Conservation (phyloP, 805 yeast genomes). For the Suhomyces sp. region DNA sequence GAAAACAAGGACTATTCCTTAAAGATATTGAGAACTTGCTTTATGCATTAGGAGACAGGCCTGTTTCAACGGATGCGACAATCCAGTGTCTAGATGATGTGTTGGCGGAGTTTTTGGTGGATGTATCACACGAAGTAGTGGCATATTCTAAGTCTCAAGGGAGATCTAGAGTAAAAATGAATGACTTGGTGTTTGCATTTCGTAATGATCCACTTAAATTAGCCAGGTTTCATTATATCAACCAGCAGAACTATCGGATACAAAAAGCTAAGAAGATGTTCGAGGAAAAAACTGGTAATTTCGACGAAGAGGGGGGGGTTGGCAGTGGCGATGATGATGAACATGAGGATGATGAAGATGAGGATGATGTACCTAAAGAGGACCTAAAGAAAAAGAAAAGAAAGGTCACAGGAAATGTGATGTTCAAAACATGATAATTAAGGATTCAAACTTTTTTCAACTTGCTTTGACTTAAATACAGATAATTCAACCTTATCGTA, state of each 20-base stretch:
- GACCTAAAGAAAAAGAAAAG: constrained; percentile 20
- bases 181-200: constrained; percentile 42
- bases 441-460: too few species aligned
- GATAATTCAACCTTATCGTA: too few species aligned
- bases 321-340: constrained; percentile 9
- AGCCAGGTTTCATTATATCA: constrained; percentile 40
- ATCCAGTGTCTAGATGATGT: constrained; percentile 40
- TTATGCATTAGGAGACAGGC: constrained; percentile 43
- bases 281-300: constrained; percentile 26
- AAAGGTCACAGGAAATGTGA: constrained; percentile 15
- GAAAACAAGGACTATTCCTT: constrained; percentile 37
- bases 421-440: constrained; percentile 5
- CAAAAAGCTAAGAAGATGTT: constrained; percentile 42
- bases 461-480: too few species aligned
- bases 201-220: constrained; percentile 43
- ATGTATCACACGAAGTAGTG: constrained; percentile 32
- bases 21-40: constrained; percentile 43
- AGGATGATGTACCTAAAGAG: constrained; percentile 13
- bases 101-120: constrained; percentile 36
- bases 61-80: constrained; percentile 38
- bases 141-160: constrained; percentile 39
- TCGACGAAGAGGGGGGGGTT: constrained; percentile 7
- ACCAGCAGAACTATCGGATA: constrained; percentile 37
- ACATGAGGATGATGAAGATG: constrained; percentile 18
- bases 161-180: constrained; percentile 38